Conservation (phyloP, 352 stramenopile genomes). For the Stramenopiles sp. region DNA sequence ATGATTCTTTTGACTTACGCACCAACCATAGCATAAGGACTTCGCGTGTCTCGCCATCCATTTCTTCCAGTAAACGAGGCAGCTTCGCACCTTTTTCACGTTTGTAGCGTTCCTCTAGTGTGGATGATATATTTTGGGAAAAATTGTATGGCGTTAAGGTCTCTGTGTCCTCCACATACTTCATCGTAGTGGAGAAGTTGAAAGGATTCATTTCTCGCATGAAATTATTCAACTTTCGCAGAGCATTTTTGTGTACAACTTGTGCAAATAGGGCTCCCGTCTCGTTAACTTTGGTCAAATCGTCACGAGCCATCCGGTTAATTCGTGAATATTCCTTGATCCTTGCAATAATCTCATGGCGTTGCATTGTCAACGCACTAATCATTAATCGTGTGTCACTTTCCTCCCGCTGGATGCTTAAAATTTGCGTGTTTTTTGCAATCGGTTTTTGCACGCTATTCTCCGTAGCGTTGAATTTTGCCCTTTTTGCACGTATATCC, state of each 20-base stretch:
- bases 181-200: background rate
- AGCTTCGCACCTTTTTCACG: background rate
- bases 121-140: background rate
- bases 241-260: background rate
- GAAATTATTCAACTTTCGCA: background rate
- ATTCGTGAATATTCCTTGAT: conserved; percentile 11
- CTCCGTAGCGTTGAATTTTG: background rate
- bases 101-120: background rate
- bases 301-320: background rate
- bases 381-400: background rate
- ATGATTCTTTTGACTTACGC: background rate
- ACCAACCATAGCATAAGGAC: background rate
- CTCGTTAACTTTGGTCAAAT: background rate
- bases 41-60: background rate
- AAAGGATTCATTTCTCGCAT: background rate
- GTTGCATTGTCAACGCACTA: background rate
- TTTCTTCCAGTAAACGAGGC: background rate
- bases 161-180: background rate
- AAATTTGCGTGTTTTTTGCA: background rate
- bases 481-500: background rate
- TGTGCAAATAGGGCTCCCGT: background rate
- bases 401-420: background rate
- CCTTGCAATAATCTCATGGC: background rate
- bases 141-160: background rate
- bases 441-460: background rate